phyloP scores from a whole-genome alignment of 257 asterid genomes.

The Petrea volubilis region DNA sequence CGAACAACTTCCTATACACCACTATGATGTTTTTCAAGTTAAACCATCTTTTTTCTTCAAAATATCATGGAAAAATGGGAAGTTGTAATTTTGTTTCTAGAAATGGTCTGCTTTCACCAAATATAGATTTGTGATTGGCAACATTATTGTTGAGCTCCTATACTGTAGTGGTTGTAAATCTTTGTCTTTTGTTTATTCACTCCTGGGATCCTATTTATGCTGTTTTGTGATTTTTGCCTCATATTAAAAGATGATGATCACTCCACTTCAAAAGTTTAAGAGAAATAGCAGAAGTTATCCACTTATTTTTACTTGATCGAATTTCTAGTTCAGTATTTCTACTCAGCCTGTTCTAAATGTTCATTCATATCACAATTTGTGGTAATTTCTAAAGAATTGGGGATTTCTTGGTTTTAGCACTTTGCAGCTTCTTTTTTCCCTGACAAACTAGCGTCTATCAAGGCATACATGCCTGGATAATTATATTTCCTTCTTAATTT shows the following conservation, averaged over 20 bases:
- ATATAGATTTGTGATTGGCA: not conserved
- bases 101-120: not conserved
- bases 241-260: not conserved
- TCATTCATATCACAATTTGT: not conserved
- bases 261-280: slow-evolving; percentile 6
- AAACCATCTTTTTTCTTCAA: not conserved
- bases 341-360: not conserved
- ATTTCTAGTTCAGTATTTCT: not conserved
- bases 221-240: not conserved
- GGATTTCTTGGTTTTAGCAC: slow-evolving; percentile 12
- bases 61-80: not conserved
- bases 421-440: slow-evolving; percentile 1
- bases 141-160: slow-evolving; percentile 9
- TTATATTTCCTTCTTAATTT: not conserved
- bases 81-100: not conserved
- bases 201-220: not conserved
- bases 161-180: not conserved
- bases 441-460: slow-evolving; percentile 7
- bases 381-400: not conserved
- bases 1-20: not conserved
- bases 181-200: not conserved
- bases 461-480: not conserved
- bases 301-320: not conserved
- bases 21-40: not conserved
- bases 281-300: not conserved